A percentile compares a stretch with the other conserved stretches of the same genome.
phyloP scores from a whole-genome alignment of 1,284 basidiomycete genomes.

The Austroboletus niveus region DNA sequence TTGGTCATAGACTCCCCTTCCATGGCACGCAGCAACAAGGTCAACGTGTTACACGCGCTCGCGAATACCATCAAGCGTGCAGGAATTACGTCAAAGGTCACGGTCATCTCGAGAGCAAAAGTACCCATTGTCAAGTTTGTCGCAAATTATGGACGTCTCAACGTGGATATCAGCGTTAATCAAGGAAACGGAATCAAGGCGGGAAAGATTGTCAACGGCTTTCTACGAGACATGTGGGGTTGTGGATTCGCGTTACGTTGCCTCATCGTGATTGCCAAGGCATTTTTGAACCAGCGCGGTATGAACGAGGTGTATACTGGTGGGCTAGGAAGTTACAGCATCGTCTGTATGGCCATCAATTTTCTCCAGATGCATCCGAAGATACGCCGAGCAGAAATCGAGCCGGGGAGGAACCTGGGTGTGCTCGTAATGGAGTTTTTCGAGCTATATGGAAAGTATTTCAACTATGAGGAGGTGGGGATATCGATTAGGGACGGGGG shows the following conservation, averaged over 20 bases:
- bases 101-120: constrained; percentile 86
- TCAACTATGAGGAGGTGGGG: constrained; percentile 90
- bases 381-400: constrained; percentile 84
- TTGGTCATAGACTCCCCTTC: constrained; percentile 66
- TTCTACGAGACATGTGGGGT: constrained; percentile 66
- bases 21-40: constrained; percentile 63
- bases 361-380: constrained; percentile 98
- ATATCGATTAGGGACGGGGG: constrained; percentile 87
- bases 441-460: constrained; percentile 90
- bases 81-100: constrained; percentile 65
- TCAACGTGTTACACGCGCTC: constrained; percentile 57
- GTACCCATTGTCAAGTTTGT: constrained; percentile 95
- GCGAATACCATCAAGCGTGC: constrained; percentile 64
- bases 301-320: constrained; percentile 99
- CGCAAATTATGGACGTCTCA: constrained; percentile 73
- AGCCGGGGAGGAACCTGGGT: constrained; percentile 85
- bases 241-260: constrained; percentile 64
- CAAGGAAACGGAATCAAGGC: constrained; percentile 84
- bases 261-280: constrained; percentile 86
- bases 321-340: constrained; percentile 91
- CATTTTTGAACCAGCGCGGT: constrained; percentile 84
- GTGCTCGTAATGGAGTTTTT: constrained; percentile 95
- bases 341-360: constrained; percentile 90
- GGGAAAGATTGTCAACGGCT: constrained; percentile 80
- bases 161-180: constrained; percentile 90